These are phyloP conservation scores for Alternaria dauci DNA, from an alignment of 2,329 filamentous ascomycete genomes.

Conservation along the genomic window DNA sequence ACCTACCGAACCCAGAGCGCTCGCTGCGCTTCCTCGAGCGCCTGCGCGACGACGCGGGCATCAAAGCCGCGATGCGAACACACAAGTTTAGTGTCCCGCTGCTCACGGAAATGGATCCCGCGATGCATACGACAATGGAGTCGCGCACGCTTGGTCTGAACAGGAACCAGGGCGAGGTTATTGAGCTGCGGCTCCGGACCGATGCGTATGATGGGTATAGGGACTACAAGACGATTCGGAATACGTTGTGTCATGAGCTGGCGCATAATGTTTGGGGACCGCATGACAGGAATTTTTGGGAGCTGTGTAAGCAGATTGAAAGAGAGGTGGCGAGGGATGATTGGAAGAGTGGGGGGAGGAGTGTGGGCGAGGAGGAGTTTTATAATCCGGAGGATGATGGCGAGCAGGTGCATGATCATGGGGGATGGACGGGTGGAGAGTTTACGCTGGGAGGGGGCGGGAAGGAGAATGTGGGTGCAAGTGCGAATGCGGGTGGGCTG, in stretches of 20 bases:
- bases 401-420: conserved; percentile 50
- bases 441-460: conserved; percentile 47
- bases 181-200: conserved; percentile 88
- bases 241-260: conserved; percentile 93
- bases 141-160: conserved; percentile 86
- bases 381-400: conserved; percentile 35
- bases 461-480: conserved; percentile 30
- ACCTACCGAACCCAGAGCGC: conserved; percentile 78
- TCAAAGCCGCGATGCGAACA: conserved; percentile 81
- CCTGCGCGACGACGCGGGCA: conserved; percentile 82
- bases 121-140: conserved; percentile 82
- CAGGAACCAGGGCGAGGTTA: conserved; percentile 84
- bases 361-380: conserved; percentile 45
- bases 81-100: conserved; percentile 86
- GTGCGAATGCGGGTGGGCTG: conserved; percentile 56
- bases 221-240: conserved; percentile 89
- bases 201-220: conserved; percentile 94
- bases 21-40: conserved; percentile 76
- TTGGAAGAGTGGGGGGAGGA: conserved; percentile 73
- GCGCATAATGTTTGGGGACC: conserved; percentile 88
- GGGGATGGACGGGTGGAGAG: conserved; percentile 55
- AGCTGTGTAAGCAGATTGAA: conserved; percentile 86
- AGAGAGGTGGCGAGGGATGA: conserved; percentile 82
- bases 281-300: conserved; percentile 90
- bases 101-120: conserved; percentile 94